phyloP scores from a whole-genome alignment of 192 early-diverging fungal species.

The Jimgerdemannia flammicorona region DNA sequence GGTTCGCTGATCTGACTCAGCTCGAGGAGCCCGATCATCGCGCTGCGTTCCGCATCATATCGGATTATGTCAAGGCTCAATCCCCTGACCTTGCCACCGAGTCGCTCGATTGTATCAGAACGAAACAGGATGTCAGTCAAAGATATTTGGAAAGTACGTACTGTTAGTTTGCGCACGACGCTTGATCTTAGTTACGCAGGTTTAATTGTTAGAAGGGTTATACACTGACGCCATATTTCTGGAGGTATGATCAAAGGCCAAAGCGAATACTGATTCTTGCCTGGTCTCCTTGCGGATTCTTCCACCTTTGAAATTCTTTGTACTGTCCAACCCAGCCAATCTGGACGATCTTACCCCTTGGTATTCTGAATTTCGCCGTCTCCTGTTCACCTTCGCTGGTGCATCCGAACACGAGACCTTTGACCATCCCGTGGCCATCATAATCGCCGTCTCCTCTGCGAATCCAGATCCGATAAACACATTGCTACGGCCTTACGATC shows the following conservation, averaged over 20 bases:
- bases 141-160: slow-evolving; percentile 42
- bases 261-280: too few species aligned
- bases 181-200: too few species aligned
- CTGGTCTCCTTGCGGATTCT: too few species aligned
- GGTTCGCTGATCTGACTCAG: slow-evolving; percentile 54
- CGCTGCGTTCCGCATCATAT: slow-evolving; percentile 40
- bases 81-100: slow-evolving; percentile 13
- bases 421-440: slow-evolving; percentile 86
- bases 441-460: slow-evolving; percentile 60
- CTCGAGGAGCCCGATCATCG: slow-evolving; percentile 50
- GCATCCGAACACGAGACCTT: slow-evolving; percentile 91
- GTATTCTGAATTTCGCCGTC: slow-evolving; percentile 75
- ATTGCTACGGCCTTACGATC: slow-evolving; percentile 53
- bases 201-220: too few species aligned
- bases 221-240: too few species aligned
- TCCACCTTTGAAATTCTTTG: neutral
- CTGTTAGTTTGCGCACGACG: too few species aligned
- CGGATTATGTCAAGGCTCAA: slow-evolving; percentile 38
- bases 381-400: slow-evolving; percentile 56
- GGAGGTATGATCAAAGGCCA: too few species aligned
- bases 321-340: slow-evolving; percentile 24
- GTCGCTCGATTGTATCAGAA: slow-evolving; percentile 15
- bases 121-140: slow-evolving; percentile 43
- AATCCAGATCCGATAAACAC: slow-evolving; percentile 75
- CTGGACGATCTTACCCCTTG: slow-evolving; percentile 71